phyloP scores from a whole-genome alignment of 768 basidiomycete genomes.

The Boletus rubroflammeus region DNA sequence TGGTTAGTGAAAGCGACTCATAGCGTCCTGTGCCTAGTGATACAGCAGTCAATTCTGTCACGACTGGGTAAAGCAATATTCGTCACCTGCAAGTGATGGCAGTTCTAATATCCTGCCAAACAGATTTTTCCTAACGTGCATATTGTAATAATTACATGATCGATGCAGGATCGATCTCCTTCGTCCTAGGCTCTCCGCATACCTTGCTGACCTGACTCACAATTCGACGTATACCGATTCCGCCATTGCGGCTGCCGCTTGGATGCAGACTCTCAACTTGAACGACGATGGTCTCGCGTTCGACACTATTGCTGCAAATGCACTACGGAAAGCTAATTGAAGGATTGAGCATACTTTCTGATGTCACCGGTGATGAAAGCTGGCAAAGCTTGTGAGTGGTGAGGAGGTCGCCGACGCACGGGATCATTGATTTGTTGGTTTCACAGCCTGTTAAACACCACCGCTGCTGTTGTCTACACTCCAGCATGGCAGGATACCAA shows the following conservation, averaged over 20 bases:
- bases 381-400: slow-evolving; percentile 41
- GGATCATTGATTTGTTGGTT: not conserved
- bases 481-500: slow-evolving; percentile 45
- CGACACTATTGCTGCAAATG: slow-evolving; percentile 44
- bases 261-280: slow-evolving; percentile 47
- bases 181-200: slow-evolving; percentile 42
- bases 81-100: not conserved
- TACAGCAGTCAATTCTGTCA: slow-evolving; percentile 45
- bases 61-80: slow-evolving; percentile 40
- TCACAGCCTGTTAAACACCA: slow-evolving; percentile 35
- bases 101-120: not conserved
- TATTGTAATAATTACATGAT: not conserved
- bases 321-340: slow-evolving; percentile 54
- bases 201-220: slow-evolving; percentile 43
- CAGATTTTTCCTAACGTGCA: slow-evolving; percentile 42
- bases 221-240: slow-evolving; percentile 45
- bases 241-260: slow-evolving; percentile 44
- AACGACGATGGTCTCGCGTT: slow-evolving; percentile 41
- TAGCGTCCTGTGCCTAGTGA: slow-evolving; percentile 45
- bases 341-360: slow-evolving; percentile 44
- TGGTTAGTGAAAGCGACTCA: not conserved
- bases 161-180: not conserved
- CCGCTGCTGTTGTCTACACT: slow-evolving; percentile 42
- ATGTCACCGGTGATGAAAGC: slow-evolving; percentile 38
- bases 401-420: not conserved